Conservation (phyloP, 345 rosid genomes). For the Litchi chinensis region DNA sequence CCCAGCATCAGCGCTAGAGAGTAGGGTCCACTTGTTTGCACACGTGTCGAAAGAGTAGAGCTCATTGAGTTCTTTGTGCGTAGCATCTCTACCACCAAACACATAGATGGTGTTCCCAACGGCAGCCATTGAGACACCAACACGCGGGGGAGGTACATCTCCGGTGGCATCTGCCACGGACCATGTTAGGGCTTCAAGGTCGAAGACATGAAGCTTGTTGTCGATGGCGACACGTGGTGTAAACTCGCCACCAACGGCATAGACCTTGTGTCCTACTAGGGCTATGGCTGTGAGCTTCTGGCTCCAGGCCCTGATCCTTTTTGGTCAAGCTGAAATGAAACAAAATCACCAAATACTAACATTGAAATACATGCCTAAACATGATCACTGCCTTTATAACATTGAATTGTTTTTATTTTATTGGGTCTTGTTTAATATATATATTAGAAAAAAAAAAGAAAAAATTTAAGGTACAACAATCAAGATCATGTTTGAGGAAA, state of each 20-base stretch:
- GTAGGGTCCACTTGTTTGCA: conserved; percentile 60
- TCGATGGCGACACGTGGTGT: conserved; percentile 87
- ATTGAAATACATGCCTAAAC: not conserved
- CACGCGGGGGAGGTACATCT: conserved; percentile 82
- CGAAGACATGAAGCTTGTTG: conserved; percentile 71
- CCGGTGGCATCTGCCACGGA: conserved; percentile 60
- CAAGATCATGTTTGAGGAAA: too few species aligned
- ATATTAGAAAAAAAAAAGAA: too few species aligned
- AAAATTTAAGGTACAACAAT: too few species aligned
- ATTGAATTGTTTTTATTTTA: too few species aligned
- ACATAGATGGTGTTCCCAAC: conserved; percentile 59
- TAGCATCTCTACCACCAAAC: conserved; percentile 77
- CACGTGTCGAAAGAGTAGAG: conserved; percentile 67
- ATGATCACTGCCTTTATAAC: not conserved
- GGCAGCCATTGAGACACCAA: conserved; percentile 84
- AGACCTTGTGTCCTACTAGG: conserved; percentile 60
- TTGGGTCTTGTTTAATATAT: too few species aligned
- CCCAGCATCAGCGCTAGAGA: conserved; percentile 55
- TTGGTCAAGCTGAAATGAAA: conserved; percentile 62
- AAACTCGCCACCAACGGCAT: conserved; percentile 85
- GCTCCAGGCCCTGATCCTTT: conserved; percentile 83
- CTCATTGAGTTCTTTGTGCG: conserved; percentile 79
- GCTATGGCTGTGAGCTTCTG: conserved; percentile 92
- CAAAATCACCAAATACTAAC: not conserved
- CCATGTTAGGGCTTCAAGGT: conserved; percentile 65